phyloP scores from a whole-genome alignment of 1,139 yeast species.

The Lodderomyces parapsilosis region DNA sequence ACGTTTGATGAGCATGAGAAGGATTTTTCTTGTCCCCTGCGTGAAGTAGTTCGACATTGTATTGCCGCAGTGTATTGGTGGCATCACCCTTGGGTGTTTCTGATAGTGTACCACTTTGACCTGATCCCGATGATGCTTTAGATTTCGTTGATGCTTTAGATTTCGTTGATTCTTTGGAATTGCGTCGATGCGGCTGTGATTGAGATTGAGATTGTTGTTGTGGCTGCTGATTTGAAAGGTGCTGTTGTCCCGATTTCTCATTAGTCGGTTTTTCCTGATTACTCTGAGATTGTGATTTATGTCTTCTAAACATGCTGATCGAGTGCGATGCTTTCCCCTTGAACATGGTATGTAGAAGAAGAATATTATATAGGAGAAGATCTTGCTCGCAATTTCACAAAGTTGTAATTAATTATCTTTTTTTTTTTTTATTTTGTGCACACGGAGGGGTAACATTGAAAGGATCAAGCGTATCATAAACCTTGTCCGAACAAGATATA shows the following conservation, averaged over 20 bases:
- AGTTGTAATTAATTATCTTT: no score
- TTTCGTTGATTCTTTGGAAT: background rate
- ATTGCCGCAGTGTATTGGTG: background rate
- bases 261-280: background rate
- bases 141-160: background rate
- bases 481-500: no score
- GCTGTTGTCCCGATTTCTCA: background rate
- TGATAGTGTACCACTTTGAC: slow-evolving; percentile 6
- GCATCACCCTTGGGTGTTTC: background rate
- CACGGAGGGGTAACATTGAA: no score
- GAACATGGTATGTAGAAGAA: background rate
- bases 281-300: slow-evolving; percentile 8
- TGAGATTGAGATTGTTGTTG: background rate
- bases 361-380: background rate
- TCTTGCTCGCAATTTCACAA: background rate
- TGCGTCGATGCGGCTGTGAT: slow-evolving; percentile 2
- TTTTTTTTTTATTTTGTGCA: no score
- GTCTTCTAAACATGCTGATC: slow-evolving; percentile 9
- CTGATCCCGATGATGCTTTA: slow-evolving; percentile 3
- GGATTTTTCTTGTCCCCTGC: slow-evolving; percentile 2
- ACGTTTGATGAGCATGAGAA: background rate
- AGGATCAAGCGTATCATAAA: no score
- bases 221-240: background rate
- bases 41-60: slow-evolving; percentile 8
- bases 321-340: background rate